These are phyloP conservation scores for Gracilaria vermiculophylla DNA, from an alignment of 23 red algal genomes.

Conservation along the genomic window DNA sequence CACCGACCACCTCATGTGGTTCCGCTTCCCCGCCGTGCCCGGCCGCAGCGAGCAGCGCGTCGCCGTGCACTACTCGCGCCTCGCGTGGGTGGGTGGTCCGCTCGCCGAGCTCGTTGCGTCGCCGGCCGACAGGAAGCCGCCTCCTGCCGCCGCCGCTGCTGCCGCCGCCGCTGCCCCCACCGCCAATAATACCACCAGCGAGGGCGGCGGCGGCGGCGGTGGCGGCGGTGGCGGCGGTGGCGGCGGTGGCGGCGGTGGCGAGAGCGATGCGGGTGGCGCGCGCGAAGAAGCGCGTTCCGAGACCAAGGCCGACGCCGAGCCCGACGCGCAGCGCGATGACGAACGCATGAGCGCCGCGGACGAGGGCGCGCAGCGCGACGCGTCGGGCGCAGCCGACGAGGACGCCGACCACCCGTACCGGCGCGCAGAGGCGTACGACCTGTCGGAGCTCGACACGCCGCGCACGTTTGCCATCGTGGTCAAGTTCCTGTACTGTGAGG, in stretches of 20 bases:
- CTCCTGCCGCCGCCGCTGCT: not conserved
- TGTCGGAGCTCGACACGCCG: slow-evolving; percentile 31
- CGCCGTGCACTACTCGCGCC: slow-evolving; percentile 48
- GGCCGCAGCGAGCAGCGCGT: not conserved
- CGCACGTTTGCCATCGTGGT: slow-evolving; percentile 51
- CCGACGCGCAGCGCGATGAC: not conserved
- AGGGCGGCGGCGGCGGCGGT: not conserved
- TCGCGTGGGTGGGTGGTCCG: slow-evolving; percentile 42
- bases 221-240: not conserved
- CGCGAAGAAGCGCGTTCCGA: too few relatives aligned
- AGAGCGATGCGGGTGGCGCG: not conserved
- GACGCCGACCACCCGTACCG: slow-evolving; percentile 6
- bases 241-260: not conserved
- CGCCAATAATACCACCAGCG: not conserved
- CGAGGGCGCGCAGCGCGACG: too few relatives aligned
- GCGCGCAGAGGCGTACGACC: slow-evolving; percentile 6
- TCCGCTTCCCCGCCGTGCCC: slow-evolving; percentile 1
- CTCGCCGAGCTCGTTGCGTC: slow-evolving; percentile 26
- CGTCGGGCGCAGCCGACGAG: too few relatives aligned
- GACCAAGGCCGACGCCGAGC: too few relatives aligned
- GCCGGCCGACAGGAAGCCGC: not conserved
- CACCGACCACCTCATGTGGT: slow-evolving; percentile 58
- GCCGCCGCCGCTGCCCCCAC: too few relatives aligned
- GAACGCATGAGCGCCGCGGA: not conserved
- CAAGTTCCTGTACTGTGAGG: slow-evolving; percentile 64